phyloP scores from a whole-genome alignment of 768 basidiomycete genomes.

The Trametes maxima region DNA sequence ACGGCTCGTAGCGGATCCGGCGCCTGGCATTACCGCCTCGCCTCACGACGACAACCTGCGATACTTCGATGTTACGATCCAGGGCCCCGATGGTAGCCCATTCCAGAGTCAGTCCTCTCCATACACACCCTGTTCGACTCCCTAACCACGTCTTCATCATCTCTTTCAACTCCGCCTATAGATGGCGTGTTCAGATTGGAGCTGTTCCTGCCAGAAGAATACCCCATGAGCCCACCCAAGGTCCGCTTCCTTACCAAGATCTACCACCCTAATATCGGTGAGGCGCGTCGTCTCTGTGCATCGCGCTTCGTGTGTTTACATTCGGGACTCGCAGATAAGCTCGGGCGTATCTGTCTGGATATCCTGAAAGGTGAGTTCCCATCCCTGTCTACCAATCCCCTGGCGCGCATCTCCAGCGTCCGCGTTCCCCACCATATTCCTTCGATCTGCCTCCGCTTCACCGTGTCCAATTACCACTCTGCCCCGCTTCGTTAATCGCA shows the following conservation, averaged over 20 bases:
- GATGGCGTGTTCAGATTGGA: slow-evolving; percentile 96
- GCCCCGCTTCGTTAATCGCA: not conserved
- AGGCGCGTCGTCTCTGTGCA: slow-evolving; percentile 33
- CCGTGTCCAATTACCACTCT: not conserved
- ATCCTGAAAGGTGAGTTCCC: slow-evolving; percentile 83
- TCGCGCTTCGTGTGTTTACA: not conserved
- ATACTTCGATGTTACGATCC: slow-evolving; percentile 97
- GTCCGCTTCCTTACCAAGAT: slow-evolving; percentile 98
- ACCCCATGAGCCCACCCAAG: slow-evolving; percentile 99
- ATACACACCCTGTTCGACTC: not conserved
- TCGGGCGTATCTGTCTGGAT: slow-evolving; percentile 97
- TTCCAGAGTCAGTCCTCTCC: slow-evolving; percentile 59
- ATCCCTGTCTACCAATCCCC: not conserved
- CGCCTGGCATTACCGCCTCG: slow-evolving; percentile 92
- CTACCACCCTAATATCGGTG: slow-evolving; percentile 99
- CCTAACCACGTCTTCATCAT: not conserved
- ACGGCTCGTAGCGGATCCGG: slow-evolving; percentile 92
- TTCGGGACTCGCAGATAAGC: slow-evolving; percentile 70
- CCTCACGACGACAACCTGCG: slow-evolving; percentile 98
- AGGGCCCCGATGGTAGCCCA: slow-evolving; percentile 93
- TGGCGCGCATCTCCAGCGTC: not conserved
- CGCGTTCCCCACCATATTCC: not conserved
- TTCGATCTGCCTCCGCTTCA: not conserved
- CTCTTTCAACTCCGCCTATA: slow-evolving; percentile 32
- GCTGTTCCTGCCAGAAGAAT: slow-evolving; percentile 97